Conservation (phyloP, 2,329 filamentous ascomycete species). For the Colletotrichum magnum region DNA sequence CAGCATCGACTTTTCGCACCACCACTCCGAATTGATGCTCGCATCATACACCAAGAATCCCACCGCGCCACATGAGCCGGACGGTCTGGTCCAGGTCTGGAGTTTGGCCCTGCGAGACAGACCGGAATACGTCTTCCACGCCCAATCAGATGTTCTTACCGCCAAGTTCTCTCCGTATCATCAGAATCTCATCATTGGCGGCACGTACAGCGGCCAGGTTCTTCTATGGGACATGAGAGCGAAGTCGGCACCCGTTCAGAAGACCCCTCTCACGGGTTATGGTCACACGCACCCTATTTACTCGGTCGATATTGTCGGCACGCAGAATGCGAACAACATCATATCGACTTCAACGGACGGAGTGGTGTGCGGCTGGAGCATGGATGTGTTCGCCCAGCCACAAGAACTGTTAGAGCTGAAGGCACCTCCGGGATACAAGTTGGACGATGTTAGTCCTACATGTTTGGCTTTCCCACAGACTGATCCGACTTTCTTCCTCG, state of each 20-base stretch:
- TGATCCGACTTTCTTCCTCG: constrained; percentile 97
- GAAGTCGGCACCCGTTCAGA: constrained; percentile 90
- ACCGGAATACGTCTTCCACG: constrained; percentile 96
- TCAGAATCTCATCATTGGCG: constrained; percentile 94
- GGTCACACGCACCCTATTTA: constrained; percentile 98
- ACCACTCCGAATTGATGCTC: constrained; percentile 92
- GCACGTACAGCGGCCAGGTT: constrained; percentile 96
- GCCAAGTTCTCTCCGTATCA: constrained; percentile 99
- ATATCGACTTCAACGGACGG: constrained; percentile 97
- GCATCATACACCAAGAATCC: constrained; percentile 98
- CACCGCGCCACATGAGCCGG: constrained; percentile 91
- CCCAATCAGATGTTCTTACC: constrained; percentile 93
- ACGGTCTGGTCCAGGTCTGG: constrained; percentile 96
- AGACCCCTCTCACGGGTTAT: constrained; percentile 93
- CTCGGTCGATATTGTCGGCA: constrained; percentile 94
- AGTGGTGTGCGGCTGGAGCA: constrained; percentile 96
- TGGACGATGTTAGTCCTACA: constrained; percentile 94
- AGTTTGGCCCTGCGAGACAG: constrained; percentile 95
- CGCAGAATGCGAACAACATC: constrained; percentile 99
- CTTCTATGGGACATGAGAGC: constrained; percentile 97
- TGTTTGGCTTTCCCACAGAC: constrained; percentile 95
- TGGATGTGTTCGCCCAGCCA: constrained; percentile 97
- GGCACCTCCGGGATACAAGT: constrained; percentile 87
- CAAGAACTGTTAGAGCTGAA: constrained; percentile 93
- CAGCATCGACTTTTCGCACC: constrained; percentile 94